phyloP scores from a whole-genome alignment of 208 protist species.

The Angomonas desouzai region DNA sequence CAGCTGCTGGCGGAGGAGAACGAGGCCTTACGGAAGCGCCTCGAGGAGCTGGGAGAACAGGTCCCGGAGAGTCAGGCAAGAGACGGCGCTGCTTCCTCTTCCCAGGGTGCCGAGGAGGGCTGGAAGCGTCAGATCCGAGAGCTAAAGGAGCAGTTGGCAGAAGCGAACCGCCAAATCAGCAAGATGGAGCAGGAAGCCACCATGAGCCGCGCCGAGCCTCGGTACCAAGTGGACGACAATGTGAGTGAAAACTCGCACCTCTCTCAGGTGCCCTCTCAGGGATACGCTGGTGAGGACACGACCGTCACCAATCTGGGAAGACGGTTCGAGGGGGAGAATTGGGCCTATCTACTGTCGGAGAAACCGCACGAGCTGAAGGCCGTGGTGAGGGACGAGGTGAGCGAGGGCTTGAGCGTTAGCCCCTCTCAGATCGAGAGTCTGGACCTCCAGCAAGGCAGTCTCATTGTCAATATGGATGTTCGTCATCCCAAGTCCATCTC shows the following conservation, averaged over 20 bases:
- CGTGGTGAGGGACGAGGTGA: conserved; percentile 37
- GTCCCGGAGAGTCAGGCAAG: not conserved
- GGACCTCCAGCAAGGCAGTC: conserved; percentile 21
- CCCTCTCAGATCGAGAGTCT: conserved; percentile 31
- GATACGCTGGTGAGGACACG: conserved; percentile 11
- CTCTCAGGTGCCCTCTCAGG: conserved; percentile 13
- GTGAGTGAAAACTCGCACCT: not conserved
- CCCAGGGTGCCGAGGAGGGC: not conserved
- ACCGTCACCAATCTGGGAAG: conserved; percentile 23
- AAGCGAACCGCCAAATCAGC: conserved; percentile 15
- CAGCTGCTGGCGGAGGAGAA: conserved; percentile 35
- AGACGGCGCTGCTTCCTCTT: not conserved
- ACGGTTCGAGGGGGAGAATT: conserved; percentile 43
- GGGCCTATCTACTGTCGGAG: conserved; percentile 42
- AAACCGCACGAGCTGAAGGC: conserved; percentile 45
- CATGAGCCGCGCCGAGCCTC: not conserved
- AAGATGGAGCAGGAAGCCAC: conserved; percentile 22
- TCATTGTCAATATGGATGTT: conserved; percentile 36
- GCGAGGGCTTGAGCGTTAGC: conserved; percentile 35
- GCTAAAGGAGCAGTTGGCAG: conserved; percentile 14
- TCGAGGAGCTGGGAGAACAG: conserved; percentile 6
- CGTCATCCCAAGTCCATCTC: conserved; percentile 30
- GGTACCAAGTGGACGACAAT: not conserved
- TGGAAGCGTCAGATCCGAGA: not conserved
- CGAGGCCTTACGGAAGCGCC: conserved; percentile 14